Evolutionary conservation across 2,329 filamentous ascomycete genomes (phyloP).

Genomic region (Myrmaecium sp.): DNA sequence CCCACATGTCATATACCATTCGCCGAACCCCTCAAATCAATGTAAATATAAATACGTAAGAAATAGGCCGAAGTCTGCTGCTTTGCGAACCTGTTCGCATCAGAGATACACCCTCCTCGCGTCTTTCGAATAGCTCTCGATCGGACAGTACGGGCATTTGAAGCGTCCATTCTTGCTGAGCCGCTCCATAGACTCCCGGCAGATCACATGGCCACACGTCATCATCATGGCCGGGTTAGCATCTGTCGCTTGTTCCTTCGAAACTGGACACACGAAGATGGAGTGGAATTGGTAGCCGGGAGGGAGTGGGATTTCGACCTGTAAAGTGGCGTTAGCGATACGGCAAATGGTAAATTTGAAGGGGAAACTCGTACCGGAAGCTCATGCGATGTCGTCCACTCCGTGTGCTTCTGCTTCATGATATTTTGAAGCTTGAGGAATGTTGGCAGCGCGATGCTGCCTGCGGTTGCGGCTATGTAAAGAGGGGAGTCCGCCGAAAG

Average conservation of each 20-base stretch:
- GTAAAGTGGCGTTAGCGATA: constrained; percentile 3
- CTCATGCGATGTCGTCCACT: constrained; percentile 88
- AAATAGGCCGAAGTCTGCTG: too few species aligned
- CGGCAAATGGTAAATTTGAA: constrained; percentile 1
- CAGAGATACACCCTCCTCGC: constrained; percentile 56
- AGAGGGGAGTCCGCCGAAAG: constrained; percentile 83
- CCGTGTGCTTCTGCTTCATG: constrained; percentile 75
- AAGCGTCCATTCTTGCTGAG: constrained; percentile 65
- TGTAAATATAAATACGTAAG: too few species aligned
- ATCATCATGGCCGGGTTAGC: constrained; percentile 93
- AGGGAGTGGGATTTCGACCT: constrained; percentile 50
- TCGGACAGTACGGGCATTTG: constrained; percentile 94
- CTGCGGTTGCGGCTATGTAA: constrained; percentile 82
- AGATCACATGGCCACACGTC: constrained; percentile 87
- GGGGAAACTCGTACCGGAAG: constrained; percentile 50
- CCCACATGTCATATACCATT: too few species aligned
- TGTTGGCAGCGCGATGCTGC: constrained; percentile 76
- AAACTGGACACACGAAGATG: constrained; percentile 95
- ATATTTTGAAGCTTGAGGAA: constrained; percentile 77
- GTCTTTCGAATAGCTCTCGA: constrained; percentile 61
- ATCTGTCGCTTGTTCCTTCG: constrained; percentile 89
- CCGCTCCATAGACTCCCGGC: constrained; percentile 63
- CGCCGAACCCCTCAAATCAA: too few species aligned
- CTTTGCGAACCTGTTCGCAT: too few species aligned
- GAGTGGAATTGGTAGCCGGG: constrained; percentile 64